phyloP scores from a whole-genome alignment of 768 basidiomycete species.

The Lyophyllum decastes region DNA sequence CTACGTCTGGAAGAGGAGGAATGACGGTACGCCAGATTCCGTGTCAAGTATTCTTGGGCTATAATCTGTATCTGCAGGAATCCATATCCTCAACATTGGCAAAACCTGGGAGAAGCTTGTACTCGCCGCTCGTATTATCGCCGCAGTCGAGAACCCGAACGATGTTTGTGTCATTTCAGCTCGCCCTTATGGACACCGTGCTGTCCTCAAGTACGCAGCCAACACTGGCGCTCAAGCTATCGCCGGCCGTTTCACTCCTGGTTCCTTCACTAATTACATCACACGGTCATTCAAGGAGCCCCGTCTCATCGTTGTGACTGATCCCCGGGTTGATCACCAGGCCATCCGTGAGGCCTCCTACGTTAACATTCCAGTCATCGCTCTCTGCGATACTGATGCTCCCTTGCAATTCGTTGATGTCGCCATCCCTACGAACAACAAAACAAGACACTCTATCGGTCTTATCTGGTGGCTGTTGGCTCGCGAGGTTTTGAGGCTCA shows the following conservation, averaged over 20 bases:
- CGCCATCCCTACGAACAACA: slow-evolving; percentile 99
- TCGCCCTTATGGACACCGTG: slow-evolving; percentile 98
- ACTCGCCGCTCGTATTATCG: slow-evolving; percentile 95
- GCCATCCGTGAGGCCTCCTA: slow-evolving; percentile 99
- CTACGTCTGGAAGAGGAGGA: slow-evolving; percentile 96
- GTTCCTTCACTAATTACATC: slow-evolving; percentile 99
- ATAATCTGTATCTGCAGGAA: slow-evolving; percentile 54
- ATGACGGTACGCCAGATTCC: slow-evolving; percentile 72
- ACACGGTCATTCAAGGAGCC: slow-evolving; percentile 99
- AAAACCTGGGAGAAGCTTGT: slow-evolving; percentile 99
- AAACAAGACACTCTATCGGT: slow-evolving; percentile 96
- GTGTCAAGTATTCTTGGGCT: neutral
- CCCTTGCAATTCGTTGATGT: slow-evolving; percentile 97
- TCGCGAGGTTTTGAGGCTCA: slow-evolving; percentile 94
- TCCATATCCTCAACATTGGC: slow-evolving; percentile 96
- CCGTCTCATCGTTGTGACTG: slow-evolving; percentile 96
- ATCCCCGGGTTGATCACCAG: slow-evolving; percentile 99
- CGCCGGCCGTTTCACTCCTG: slow-evolving; percentile 98
- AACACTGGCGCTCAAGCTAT: slow-evolving; percentile 99
- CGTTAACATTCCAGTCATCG: slow-evolving; percentile 99
- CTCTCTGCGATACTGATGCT: slow-evolving; percentile 98
- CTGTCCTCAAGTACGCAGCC: slow-evolving; percentile 96
- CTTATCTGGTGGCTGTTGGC: slow-evolving; percentile 97
- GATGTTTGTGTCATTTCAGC: slow-evolving; percentile 98
- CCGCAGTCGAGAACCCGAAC: slow-evolving; percentile 96